Evolutionary conservation across 129 eudicot species (phyloP).

Genomic region (Silybum marianum): DNA sequence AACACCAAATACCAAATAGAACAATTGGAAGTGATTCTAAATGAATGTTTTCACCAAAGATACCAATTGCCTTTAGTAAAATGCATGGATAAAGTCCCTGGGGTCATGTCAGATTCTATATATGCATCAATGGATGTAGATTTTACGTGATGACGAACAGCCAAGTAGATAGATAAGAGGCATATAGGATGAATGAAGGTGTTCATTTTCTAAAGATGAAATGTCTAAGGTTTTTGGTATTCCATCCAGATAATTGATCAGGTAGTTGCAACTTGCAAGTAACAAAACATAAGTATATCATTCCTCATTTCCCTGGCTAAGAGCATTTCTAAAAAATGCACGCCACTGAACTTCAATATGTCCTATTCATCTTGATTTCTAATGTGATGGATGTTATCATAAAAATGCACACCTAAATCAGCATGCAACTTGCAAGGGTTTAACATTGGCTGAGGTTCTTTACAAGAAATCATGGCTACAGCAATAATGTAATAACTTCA

Average conservation of each 20-base stretch:
- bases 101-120: neutral
- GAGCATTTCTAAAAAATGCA: neutral
- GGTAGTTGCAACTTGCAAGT: neutral
- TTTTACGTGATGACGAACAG: neutral
- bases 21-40: neutral
- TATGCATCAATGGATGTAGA: neutral
- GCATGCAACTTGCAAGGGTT: neutral
- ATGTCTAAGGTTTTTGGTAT: neutral
- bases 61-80: neutral
- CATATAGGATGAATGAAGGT: neutral
- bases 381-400: neutral
- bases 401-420: neutral
- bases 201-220: neutral
- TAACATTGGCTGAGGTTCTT: neutral
- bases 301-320: neutral
- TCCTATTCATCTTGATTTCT: neutral
- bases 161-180: neutral
- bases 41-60: neutral
- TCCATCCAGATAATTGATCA: neutral
- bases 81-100: neutral
- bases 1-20: neutral
- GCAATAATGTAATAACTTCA: slow-evolving; percentile 5
- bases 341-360: neutral
- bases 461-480: neutral
- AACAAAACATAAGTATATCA: neutral